Evolutionary conservation across 2,329 filamentous ascomycete genomes (phyloP).

Genomic region (Paraphoma chrysanthemicola): DNA sequence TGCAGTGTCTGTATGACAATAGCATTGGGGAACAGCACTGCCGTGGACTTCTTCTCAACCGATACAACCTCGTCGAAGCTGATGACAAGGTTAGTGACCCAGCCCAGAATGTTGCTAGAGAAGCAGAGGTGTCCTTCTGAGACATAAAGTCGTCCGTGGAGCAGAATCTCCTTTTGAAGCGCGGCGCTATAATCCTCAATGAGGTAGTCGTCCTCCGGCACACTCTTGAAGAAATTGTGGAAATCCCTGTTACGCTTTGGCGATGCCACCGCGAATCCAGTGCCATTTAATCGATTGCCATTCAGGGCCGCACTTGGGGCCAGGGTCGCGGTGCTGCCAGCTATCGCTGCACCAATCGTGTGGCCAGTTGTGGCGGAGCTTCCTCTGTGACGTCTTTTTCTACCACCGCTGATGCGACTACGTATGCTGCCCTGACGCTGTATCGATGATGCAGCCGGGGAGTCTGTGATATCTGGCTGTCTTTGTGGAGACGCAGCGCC

Average conservation of each 20-base stretch:
- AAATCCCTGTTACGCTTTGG: constrained; percentile 97
- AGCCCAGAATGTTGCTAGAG: constrained; percentile 97
- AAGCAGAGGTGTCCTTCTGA: constrained; percentile 98
- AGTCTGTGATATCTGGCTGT: constrained; percentile 70
- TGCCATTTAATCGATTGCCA: constrained; percentile 84
- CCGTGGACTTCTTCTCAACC: constrained; percentile 95
- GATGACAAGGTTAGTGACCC: constrained; percentile 97
- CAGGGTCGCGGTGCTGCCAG: constrained; percentile 73
- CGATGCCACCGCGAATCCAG: constrained; percentile 93
- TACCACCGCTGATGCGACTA: constrained; percentile 60
- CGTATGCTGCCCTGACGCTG: constrained; percentile 61
- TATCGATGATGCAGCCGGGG: constrained; percentile 57
- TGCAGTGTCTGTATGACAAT: constrained; percentile 96
- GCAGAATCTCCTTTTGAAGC: constrained; percentile 90
- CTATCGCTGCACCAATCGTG: constrained; percentile 75
- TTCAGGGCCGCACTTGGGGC: constrained; percentile 67
- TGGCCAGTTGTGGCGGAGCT: constrained; percentile 73
- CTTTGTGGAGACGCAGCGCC: constrained; percentile 62
- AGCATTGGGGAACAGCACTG: constrained; percentile 94
- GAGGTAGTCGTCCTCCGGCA: constrained; percentile 95
- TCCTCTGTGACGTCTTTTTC: constrained; percentile 74
- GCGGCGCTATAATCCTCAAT: constrained; percentile 99
- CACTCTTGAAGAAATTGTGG: constrained; percentile 90
- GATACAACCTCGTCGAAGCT: constrained; percentile 98
- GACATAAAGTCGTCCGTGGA: constrained; percentile 92